Percentiles rank a stretch among this genome's conserved stretches.
Conservation (phyloP, 2,329 filamentous ascomycete species). For the Nemania diffusa region DNA sequence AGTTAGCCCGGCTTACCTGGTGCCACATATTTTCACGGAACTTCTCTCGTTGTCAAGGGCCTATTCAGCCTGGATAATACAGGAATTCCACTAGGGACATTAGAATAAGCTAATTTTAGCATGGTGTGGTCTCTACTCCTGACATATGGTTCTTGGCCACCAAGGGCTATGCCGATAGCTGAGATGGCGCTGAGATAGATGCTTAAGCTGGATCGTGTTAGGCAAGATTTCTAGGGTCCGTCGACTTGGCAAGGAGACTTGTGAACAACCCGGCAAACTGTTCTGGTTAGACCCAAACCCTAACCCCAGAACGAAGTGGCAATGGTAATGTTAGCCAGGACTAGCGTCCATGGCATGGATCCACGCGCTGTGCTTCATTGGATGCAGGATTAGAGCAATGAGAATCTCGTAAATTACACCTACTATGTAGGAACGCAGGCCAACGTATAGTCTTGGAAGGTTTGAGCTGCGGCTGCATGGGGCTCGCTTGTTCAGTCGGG, state of each 20-base stretch:
- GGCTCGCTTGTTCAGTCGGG: background rate
- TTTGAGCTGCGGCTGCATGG: background rate
- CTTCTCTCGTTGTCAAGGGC: background rate
- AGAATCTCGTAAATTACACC: background rate
- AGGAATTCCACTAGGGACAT: background rate
- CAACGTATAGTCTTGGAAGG: background rate
- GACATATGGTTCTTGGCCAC: background rate
- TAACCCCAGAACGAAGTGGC: background rate
- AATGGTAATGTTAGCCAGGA: background rate
- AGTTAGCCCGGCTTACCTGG: slow-evolving; percentile 4
- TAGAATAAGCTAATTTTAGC: slow-evolving; percentile 20
- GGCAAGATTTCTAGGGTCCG: background rate
- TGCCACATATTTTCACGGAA: slow-evolving; percentile 8
- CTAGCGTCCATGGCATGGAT: background rate
- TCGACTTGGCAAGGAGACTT: slow-evolving; percentile 12
- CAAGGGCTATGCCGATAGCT: background rate
- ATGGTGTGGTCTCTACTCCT: background rate
- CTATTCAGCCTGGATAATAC: slow-evolving; percentile 5
- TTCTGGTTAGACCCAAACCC: background rate
- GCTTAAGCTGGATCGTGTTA: background rate
- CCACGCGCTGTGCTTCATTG: background rate
- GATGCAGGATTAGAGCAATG: background rate
- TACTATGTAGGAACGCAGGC: background rate
- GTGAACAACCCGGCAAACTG: background rate
- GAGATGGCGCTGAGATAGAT: background rate